A percentile compares a stretch with the other conserved stretches of the same genome.
These are phyloP conservation scores for Coniochaeta sp. DNA, from an alignment of 2,329 filamentous ascomycete genomes.

Conservation along the genomic window DNA sequence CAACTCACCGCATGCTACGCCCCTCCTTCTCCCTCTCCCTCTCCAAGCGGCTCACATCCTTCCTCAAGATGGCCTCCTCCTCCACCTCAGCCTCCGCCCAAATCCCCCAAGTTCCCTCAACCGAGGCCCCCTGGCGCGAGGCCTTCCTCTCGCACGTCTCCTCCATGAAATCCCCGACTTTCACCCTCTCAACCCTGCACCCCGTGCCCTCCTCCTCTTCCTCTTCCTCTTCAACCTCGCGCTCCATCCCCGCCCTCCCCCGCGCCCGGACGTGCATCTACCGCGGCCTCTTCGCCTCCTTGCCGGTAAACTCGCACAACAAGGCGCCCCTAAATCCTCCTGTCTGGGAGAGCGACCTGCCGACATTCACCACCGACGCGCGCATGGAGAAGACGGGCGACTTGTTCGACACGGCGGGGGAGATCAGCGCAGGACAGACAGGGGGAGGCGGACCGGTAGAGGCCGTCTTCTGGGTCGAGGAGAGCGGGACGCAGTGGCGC, in stretches of 20 bases:
- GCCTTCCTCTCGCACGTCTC: constrained; percentile 44
- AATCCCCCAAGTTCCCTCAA: constrained; percentile 2
- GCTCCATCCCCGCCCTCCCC: constrained; percentile 35
- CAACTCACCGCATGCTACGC: neutral
- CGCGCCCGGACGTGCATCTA: constrained; percentile 76
- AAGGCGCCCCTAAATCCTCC: constrained; percentile 63
- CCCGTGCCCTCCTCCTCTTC: constrained; percentile 13
- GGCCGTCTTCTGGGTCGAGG: constrained; percentile 73
- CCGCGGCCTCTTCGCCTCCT: constrained; percentile 73
- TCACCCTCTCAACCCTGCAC: constrained; percentile 45
- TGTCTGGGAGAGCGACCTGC: constrained; percentile 66
- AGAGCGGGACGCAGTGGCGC: constrained; percentile 74
- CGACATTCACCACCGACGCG: constrained; percentile 79
- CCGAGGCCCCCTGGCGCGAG: constrained; percentile 45
- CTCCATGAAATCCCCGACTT: constrained; percentile 39
- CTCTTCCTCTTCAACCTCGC: constrained; percentile 25
- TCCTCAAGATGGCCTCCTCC: no score
- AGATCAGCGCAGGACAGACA: constrained; percentile 41
- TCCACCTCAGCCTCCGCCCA: neutral
- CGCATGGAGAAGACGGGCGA: constrained; percentile 80
- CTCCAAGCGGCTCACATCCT: neutral
- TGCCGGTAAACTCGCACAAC: constrained; percentile 68
- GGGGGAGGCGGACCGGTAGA: constrained; percentile 69
- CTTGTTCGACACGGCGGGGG: constrained; percentile 47
- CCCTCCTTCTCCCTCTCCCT: no score